Evolutionary conservation across 768 basidiomycete genomes (phyloP).

Genomic region (Kwoniella shandongensis): DNA sequence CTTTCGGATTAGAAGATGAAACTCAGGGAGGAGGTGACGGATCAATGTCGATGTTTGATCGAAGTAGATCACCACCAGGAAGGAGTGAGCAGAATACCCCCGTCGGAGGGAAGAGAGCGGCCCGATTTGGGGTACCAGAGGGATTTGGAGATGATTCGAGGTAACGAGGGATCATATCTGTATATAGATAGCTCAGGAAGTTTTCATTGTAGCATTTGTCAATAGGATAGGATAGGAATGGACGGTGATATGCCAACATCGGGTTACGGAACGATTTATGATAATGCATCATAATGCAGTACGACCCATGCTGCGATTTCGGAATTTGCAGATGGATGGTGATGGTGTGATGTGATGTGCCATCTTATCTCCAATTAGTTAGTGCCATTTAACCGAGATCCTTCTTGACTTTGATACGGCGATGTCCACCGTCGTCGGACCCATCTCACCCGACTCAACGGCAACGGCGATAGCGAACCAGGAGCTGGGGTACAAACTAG

Average conservation of each 20-base stretch:
- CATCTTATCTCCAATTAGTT: background rate
- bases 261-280: too few species aligned
- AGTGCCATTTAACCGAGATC: background rate
- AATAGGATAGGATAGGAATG: background rate
- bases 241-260: background rate
- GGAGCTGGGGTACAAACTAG: too few species aligned
- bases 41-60: conserved; percentile 11
- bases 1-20: conserved; percentile 17
- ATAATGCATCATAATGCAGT: too few species aligned
- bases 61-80: conserved; percentile 4
- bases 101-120: conserved; percentile 20
- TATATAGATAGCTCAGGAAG: background rate
- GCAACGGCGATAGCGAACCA: background rate
- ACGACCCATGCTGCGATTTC: too few species aligned
- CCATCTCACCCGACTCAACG: background rate
- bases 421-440: background rate
- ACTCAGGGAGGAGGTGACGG: background rate
- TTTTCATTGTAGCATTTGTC: background rate
- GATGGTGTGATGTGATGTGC: background rate
- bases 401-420: background rate
- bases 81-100: conserved; percentile 36
- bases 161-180: background rate
- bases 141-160: background rate
- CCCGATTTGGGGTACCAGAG: background rate
- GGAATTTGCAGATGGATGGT: too few species aligned